Base-by-base conservation (phyloP, 495 filamentous ascomycete species). In the Lasiosphaeris hirsuta region DNA sequence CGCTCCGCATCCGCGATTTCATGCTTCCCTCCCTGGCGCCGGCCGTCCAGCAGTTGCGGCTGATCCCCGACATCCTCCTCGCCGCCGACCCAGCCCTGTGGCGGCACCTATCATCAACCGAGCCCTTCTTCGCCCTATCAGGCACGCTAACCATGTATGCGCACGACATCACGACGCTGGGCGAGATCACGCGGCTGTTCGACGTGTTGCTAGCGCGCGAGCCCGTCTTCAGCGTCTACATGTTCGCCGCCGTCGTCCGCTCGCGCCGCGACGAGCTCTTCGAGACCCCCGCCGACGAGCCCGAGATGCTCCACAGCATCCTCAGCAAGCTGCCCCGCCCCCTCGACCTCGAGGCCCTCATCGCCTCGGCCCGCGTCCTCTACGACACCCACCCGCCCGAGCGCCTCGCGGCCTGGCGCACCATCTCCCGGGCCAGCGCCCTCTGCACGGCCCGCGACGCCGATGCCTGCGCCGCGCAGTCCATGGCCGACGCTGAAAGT, bases 61-160 rank as follows among this genome's bases (percentile, higher is more conserved):
- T 98, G 0, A 84, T 98, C 56, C 92, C 90, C 7, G 80, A 87
- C 57, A 89, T 98, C 43, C 76, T 98, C 6, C 70, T 81, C 53
- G 77, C 78, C 7, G 83, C 81, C 11, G 89, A 96, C 65, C 79
- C 84, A 1, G 73, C 72, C 34, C 75, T 97, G 15, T 84, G 77
- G 65, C 77, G 62, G 1, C 95, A 95, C 72, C 78, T 98, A 1
- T 84, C 86, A 3, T 77, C 76, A 7, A 90, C 86, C 2, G 82
- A 91, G 63, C 92, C 94, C 2, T 97, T 92, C 75, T 97, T 96
- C 71, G 95, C 95, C 6, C 78, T 97, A 13, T 82, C 88, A 6
- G 90, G 92, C 30, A 96, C 90, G 0, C 77, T 98, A 23, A 98
- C 94, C 14, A 82, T 98, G 66, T 98, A 97, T 71, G 91, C 94